Base-by-base conservation (phyloP, 2,329 filamentous ascomycete genomes). In the Drechmeria coniospora region DNA sequence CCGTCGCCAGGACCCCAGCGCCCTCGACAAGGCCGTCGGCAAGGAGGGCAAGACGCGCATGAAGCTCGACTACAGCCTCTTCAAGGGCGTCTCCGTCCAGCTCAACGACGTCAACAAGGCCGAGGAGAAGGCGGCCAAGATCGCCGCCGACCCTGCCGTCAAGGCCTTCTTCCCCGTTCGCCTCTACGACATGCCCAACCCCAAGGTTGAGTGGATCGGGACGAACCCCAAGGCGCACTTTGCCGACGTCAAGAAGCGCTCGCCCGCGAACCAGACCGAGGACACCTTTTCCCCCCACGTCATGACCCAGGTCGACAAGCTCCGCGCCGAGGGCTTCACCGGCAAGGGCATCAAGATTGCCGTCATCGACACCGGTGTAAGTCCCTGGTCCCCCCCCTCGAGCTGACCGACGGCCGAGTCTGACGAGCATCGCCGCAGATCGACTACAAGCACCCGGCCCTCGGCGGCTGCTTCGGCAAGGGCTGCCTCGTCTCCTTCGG, bases 401-500 rank as follows among this genome's bases (percentile, higher is more conserved):
- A 7, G n/a, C 5, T 19, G 9, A 18, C n/a, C 15, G 6, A 18
- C 24, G 5, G n/a, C 13, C 19, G 8, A 10, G 17, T 13, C 14
- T 9, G 4, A 11, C 16, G 15, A n/a, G n/a, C 5, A 13, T 5
- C 24, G 7, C 2, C 15, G 2, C 23, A 65, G 61, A 51, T 74
- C 26, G 73, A 78, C 42, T 77, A 75, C 41, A 59, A 52, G 1
- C 72, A 78, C 39, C 66, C 70, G 2, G 67, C 68, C 16, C 60
- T 79, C 1, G 74, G 74, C 11, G 70, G 69, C 25, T 72, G 72
- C 40, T 76, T 75, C 41, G 74, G 73, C 2, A 40, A 55, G 1
- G 67, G 60, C 9, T 75, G 63, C 37, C 53, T 74, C 22, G 65
- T 78, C 12, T 55, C 58, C 4, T 65, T 61, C 32, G 73, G 74